Conservation (phyloP, 2,329 filamentous ascomycete genomes). For the Epicoccum nigrum region DNA sequence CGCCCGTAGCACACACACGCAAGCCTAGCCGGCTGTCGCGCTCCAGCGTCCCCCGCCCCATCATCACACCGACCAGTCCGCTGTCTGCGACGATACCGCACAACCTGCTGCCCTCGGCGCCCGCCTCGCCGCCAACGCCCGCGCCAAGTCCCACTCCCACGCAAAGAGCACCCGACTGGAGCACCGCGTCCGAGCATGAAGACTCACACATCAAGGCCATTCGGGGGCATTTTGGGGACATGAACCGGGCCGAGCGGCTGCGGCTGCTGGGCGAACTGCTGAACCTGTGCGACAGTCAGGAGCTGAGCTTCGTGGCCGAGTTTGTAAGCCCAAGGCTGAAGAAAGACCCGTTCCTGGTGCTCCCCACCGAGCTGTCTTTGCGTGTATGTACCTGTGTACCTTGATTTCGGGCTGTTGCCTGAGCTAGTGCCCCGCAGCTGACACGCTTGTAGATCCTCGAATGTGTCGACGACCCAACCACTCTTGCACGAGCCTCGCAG, state of each 20-base stretch:
- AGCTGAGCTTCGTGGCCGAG: constrained; percentile 93
- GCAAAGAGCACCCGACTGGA: constrained; percentile 73
- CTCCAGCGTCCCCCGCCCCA: constrained; percentile 51
- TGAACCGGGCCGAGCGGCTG: constrained; percentile 77
- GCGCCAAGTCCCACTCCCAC: constrained; percentile 70
- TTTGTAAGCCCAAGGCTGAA: constrained; percentile 94
- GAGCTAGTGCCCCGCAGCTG: constrained; percentile 15
- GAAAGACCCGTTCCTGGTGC: constrained; percentile 90
- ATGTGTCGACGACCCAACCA: constrained; percentile 96
- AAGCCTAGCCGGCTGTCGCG: constrained; percentile 50
- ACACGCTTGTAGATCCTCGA: constrained; percentile 75
- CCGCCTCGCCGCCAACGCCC: constrained; percentile 70
- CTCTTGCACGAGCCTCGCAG: constrained; percentile 88
- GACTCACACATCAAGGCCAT: constrained; percentile 82
- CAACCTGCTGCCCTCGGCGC: constrained; percentile 68
- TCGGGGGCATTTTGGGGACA: constrained; percentile 77
- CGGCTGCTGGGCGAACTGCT: constrained; percentile 85
- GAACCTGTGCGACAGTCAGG: constrained; percentile 92
- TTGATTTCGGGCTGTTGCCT: background rate
- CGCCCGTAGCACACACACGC: constrained; percentile 43
- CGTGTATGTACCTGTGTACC: constrained; percentile 63
- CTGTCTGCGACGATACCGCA: constrained; percentile 59
- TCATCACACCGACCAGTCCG: constrained; percentile 59
- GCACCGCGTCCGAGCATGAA: constrained; percentile 77
- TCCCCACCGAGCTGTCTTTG: constrained; percentile 92